Percentiles rank a stretch among this genome's conserved stretches.
phyloP scores from a whole-genome alignment of 441 rosid species.

The Gossypium gossypioides region DNA sequence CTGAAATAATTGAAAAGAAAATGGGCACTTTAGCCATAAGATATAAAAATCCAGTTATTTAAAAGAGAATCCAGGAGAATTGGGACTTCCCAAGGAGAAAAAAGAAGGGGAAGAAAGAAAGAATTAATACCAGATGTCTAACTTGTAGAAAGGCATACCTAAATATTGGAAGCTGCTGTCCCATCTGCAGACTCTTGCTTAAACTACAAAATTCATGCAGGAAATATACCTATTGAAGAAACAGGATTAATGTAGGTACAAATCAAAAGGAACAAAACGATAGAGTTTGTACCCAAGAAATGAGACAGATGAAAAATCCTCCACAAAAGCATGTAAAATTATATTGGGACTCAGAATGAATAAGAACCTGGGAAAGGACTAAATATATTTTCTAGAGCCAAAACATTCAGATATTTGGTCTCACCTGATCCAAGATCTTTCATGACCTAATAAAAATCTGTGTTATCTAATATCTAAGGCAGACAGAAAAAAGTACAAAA shows the following conservation, averaged over 20 bases:
- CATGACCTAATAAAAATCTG: not conserved
- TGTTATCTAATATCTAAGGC: not conserved
- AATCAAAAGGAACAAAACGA: not conserved
- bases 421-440: not conserved
- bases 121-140: not conserved
- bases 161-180: slow-evolving; percentile 85
- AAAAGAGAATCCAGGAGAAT: not conserved
- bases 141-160: slow-evolving; percentile 42
- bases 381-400: not conserved
- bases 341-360: not conserved
- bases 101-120: too few species aligned
- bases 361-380: not conserved
- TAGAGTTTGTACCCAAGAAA: not conserved
- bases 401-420: not conserved
- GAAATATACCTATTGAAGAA: slow-evolving; percentile 62
- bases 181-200: slow-evolving; percentile 91
- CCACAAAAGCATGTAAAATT: not conserved
- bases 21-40: not conserved
- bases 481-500: not conserved
- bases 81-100: not conserved
- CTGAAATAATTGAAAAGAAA: slow-evolving; percentile 31
- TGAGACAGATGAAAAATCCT: not conserved
- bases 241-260: slow-evolving; percentile 18
- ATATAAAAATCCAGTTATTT: not conserved
- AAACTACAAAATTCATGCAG: slow-evolving; percentile 91